Conservation (phyloP, 345 rosid genomes). For the Barbarea vulgaris region DNA sequence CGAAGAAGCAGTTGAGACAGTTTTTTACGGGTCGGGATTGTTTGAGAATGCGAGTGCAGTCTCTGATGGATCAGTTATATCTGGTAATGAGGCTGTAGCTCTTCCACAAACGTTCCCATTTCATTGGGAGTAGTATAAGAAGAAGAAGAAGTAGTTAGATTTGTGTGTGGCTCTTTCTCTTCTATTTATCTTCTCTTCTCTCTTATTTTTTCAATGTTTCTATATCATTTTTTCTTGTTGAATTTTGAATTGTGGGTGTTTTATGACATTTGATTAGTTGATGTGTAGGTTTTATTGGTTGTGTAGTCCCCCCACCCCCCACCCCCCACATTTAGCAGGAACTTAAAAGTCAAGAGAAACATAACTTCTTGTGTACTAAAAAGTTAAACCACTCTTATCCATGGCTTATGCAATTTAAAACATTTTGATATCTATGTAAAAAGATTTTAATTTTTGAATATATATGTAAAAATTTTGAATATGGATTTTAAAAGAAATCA, state of each 20-base stretch:
- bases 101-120: conserved; percentile 58
- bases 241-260: conserved; percentile 6
- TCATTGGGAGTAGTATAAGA: conserved; percentile 54
- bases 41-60: conserved; percentile 43
- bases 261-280: background rate
- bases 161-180: conserved; percentile 3
- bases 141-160: conserved; percentile 27
- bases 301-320: too few relatives aligned
- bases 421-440: background rate
- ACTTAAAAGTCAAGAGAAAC: background rate
- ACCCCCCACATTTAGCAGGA: background rate
- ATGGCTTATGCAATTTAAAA: background rate
- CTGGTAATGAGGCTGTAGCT: conserved; percentile 44
- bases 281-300: conserved; percentile 18
- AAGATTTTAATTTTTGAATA: background rate
- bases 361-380: background rate
- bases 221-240: background rate
- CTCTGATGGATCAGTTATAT: conserved; percentile 45
- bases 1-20: conserved; percentile 45
- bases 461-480: background rate
- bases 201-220: conserved; percentile 1
- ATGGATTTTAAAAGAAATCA: too few relatives aligned
- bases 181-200: conserved; percentile 8
- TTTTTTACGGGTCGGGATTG: conserved; percentile 43
- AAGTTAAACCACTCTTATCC: background rate